Percentiles rank a stretch among this genome's conserved stretches.
Conservation (phyloP, 345 rosid genomes). For the Gossypium rotundifolium region DNA sequence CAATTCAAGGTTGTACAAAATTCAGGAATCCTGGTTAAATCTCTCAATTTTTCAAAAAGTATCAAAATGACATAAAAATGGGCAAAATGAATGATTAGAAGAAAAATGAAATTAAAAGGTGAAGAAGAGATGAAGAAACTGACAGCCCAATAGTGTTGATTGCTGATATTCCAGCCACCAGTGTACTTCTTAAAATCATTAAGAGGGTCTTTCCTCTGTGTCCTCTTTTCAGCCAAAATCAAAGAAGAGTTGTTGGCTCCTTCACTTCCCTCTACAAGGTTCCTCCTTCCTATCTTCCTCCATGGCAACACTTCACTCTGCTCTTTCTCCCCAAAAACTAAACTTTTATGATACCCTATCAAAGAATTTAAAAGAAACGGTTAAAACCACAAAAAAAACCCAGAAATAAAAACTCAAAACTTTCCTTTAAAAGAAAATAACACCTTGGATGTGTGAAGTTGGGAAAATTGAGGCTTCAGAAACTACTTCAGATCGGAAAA, state of each 20-base stretch:
- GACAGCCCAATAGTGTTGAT: constrained; percentile 77
- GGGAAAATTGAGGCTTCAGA: constrained; percentile 16
- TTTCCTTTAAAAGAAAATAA: background rate
- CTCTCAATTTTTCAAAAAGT: background rate
- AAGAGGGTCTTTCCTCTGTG: constrained; percentile 59
- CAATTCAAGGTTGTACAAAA: background rate
- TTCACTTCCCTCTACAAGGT: constrained; percentile 40
- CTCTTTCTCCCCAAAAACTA: constrained; percentile 19
- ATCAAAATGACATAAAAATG: too few relatives aligned
- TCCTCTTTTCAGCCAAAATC: constrained; percentile 69
- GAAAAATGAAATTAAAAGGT: background rate
- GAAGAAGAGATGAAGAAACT: constrained; percentile 24
- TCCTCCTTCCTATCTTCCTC: constrained; percentile 32
- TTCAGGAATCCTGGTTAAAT: background rate
- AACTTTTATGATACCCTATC: constrained; percentile 9
- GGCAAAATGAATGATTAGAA: too few relatives aligned
- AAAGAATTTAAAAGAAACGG: background rate
- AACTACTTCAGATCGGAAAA: constrained; percentile 13
- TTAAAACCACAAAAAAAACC: background rate
- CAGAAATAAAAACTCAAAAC: constrained; percentile 6
- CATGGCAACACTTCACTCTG: constrained; percentile 24
- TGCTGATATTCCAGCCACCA: constrained; percentile 94
- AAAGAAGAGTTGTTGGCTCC: constrained; percentile 36
- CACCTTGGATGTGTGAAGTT: constrained; percentile 21
- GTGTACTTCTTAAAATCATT: constrained; percentile 46